Evolutionary conservation across 2,329 filamentous ascomycete species (phyloP), one percentile per base, ranked within the genome.

Genomic region (Paracoccidioides lutzii): DNA sequence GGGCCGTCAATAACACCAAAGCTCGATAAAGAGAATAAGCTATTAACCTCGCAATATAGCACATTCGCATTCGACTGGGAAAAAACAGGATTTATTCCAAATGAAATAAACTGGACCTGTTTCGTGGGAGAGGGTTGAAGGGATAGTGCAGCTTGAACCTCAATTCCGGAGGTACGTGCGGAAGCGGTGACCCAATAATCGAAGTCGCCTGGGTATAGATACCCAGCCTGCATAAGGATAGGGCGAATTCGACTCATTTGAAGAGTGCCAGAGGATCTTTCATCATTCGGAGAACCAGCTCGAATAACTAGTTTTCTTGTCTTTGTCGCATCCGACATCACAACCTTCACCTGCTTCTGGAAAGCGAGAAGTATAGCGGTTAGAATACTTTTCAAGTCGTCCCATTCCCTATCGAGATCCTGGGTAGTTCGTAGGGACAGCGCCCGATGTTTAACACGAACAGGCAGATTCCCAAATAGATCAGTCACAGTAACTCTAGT

Each of bases 381-480:
- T 2, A 90, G 63, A 5, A 76, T 71, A 52, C 73, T 77, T 58
- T 81, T 78, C 14, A 95, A 70, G 0, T 69, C 69, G 33, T 82
- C 78, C 82, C 87, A 91, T 53, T 86, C 78, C 60, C 78, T 85
- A 22, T 78, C 76, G 3, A 78, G 69, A 50, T 83, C 74, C 30
- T 74, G 65, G 9, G 76, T 61, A 61, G 75, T 76, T 63, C 81
- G 73, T 42, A 76, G 67, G 60, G 75, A 71, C 3, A 82, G 62
- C 0, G 80, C 80, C 59, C 90, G 80, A 62, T 90, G 87, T 66
- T 93, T 95, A 32, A 94, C 84, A 12, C 91, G 83, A 10, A 96
- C 91, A 0, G 91, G 90, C 81, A 96, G 88, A 57, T 84, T 86
- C 0, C 90, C 90, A 70, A 96, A 97, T 0, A 96, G 74, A 67